Conservation (phyloP, 2,329 filamentous ascomycete species). For the Orbilia brochopaga region DNA sequence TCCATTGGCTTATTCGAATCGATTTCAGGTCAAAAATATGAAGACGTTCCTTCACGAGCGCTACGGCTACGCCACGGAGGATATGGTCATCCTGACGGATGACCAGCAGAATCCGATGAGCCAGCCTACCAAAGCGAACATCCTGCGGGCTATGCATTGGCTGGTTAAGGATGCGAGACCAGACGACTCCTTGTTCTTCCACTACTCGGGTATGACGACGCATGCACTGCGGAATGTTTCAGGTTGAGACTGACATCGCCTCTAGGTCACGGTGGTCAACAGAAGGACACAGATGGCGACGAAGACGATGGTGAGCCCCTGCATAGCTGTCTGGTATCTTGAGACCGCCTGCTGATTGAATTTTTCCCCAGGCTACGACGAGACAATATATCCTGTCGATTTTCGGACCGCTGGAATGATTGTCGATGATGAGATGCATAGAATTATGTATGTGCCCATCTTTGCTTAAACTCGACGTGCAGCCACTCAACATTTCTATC, state of each 20-base stretch:
- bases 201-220: conserved; percentile 69
- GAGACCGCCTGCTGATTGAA: not conserved
- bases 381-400: conserved; percentile 80
- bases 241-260: conserved; percentile 19
- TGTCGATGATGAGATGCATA: conserved; percentile 79
- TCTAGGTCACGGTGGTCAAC: conserved; percentile 75
- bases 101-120: conserved; percentile 73
- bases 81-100: conserved; percentile 80
- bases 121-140: conserved; percentile 77
- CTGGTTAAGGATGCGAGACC: conserved; percentile 72
- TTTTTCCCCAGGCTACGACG: conserved; percentile 64
- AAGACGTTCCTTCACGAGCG: conserved; percentile 71
- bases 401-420: conserved; percentile 73
- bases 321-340: not conserved
- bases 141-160: conserved; percentile 77
- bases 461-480: not conserved
- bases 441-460: conserved; percentile 63
- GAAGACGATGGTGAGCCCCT: conserved; percentile 69
- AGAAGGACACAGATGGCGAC: conserved; percentile 74
- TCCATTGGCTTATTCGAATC: not conserved
- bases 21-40: conserved; percentile 68
- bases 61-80: conserved; percentile 75
- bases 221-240: not conserved
- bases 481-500: conserved; percentile 1
- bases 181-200: conserved; percentile 78